Base-by-base conservation (phyloP, 495 filamentous ascomycete genomes). In the Pseudoneurospora amorphoporcata region DNA sequence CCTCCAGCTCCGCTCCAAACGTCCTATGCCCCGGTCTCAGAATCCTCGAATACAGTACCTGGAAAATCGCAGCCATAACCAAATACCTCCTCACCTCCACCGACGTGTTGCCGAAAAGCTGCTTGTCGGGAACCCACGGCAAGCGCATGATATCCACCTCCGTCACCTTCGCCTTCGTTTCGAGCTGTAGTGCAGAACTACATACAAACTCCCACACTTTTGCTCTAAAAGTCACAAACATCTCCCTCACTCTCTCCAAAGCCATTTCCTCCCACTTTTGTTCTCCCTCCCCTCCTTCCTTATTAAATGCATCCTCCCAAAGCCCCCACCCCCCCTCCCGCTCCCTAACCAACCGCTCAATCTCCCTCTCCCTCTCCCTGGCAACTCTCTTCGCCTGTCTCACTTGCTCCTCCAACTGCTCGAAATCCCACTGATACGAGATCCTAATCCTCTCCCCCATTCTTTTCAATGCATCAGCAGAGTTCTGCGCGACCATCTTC, bases 61-160 rank as follows among this genome's bases (percentile, higher is more conserved):
- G 58, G n/a, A 75, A 74, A 6, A 76, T 29, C 14, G 58, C 70
- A 2, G 68, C 75, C 71, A 73, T 75, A 17, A 76, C 73, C 32
- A 58, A 38, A 29, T 23, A 40, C n/a, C 37, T 35, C 42, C 70
- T 45, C 37, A 47, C 53, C 53, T 65, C 53, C 29, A 17, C 53
- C 53, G 53, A 65, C 29, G 29, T 29, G 14, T 17, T 35, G 23
- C 3, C 53, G 37, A 65, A 65, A 2, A 65, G 14, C 29, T 65
- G 53, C 53, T 35, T 7, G 17, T 65, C 53, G 14, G 53, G 53
- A 29, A 65, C 53, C 53, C 53, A 65, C 12, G 53, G 53, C 29
- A 65, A 9, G 0, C 53, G 12, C 29, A 65, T 37, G 1, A 65
- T 4, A 65, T 65, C 53, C 53, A 65, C 53, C 53, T 65, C 53